Evolutionary conservation across 179 eudicot genomes (phyloP), one percentile per base, ranked within the genome.

Genomic region (Heliamphora pulchella): DNA sequence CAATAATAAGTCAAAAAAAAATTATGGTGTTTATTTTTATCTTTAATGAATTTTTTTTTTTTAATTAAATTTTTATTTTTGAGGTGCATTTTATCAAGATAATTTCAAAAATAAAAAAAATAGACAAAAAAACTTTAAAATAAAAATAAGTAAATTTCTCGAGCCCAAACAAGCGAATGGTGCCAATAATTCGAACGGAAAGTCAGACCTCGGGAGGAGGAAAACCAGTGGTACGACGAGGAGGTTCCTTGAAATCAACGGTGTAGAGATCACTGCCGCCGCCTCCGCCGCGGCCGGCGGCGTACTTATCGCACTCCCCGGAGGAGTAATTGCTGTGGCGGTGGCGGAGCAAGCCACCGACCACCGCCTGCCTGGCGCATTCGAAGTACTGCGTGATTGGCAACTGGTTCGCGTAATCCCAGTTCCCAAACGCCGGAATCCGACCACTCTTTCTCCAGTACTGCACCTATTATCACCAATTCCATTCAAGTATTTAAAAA

Each of bases 341-440:
- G 82, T 82, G 82, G 2, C 91, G 93, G 18, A 89, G 67, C 59
- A 91, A 67, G 2, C 94, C 91, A 11, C 55, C 55, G 5, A 9
- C 6, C 8, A 51, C 55, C 3, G 92, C 94, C 66, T 91, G 91
- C 79, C 90, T 76, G 0, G 92, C 94, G 68, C 84, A 87, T 80
- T 91, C 92, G 53, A 91, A 91, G 59, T 91, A 91, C 85, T 89
- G 94, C 0, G 92, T 91, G 50, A 89, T 89, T 4, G 90, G 94
- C 58, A 91, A 61, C 47, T 91, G 89, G 22, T 88, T 86, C 1
- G 81, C 89, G 70, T 87, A 73, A 1, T 91, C 94, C 94, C 94
- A 91, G 55, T 91, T 83, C 11, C 94, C 94, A 82, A 91, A 91
- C 41, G 88, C 91, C 71, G 94, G 94, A 41, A 91, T 91, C 63